phyloP scores from a whole-genome alignment of 331 rosid genomes.

The Cydonia oblonga region DNA sequence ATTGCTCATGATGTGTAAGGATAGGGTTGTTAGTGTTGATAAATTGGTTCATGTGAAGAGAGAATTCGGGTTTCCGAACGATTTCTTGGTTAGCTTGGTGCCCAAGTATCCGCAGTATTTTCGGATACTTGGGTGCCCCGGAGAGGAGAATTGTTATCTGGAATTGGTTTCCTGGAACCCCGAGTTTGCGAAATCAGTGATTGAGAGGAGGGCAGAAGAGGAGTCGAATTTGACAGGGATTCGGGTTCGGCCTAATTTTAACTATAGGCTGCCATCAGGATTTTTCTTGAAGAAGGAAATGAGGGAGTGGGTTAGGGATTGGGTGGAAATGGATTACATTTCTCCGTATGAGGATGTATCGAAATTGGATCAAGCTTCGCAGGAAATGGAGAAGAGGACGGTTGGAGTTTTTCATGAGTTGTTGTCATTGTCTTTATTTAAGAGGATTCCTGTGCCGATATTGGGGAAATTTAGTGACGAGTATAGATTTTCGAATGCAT shows the following conservation, averaged over 20 bases:
- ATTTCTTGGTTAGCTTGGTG: constrained; percentile 66
- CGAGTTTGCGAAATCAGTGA: constrained; percentile 54
- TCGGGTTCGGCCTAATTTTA: constrained; percentile 54
- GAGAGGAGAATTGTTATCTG: constrained; percentile 53
- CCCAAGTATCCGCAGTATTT: constrained; percentile 58
- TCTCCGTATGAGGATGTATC: constrained; percentile 61
- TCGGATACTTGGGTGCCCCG: constrained; percentile 47
- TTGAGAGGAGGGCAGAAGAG: constrained; percentile 63
- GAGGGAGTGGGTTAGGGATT: constrained; percentile 87
- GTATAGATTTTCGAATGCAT: constrained; percentile 58
- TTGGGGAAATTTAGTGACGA: constrained; percentile 66
- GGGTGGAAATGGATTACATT: constrained; percentile 61
- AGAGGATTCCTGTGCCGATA: constrained; percentile 66
- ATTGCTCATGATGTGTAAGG: constrained; percentile 62
- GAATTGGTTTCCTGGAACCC: constrained; percentile 62
- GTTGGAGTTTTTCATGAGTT: constrained; percentile 74
- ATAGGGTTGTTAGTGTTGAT: constrained; percentile 51
- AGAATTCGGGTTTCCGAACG: constrained; percentile 72
- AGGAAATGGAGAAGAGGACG: constrained; percentile 74
- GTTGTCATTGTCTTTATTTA: constrained; percentile 49
- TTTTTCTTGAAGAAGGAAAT: constrained; percentile 65
- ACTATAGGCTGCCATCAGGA: constrained; percentile 50
- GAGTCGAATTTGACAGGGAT: constrained; percentile 42
- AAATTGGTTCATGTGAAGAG: constrained; percentile 69
- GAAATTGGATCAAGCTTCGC: constrained; percentile 43